phyloP scores from a whole-genome alignment of 257 asterid genomes.

The Solanum corneliomulleri region DNA sequence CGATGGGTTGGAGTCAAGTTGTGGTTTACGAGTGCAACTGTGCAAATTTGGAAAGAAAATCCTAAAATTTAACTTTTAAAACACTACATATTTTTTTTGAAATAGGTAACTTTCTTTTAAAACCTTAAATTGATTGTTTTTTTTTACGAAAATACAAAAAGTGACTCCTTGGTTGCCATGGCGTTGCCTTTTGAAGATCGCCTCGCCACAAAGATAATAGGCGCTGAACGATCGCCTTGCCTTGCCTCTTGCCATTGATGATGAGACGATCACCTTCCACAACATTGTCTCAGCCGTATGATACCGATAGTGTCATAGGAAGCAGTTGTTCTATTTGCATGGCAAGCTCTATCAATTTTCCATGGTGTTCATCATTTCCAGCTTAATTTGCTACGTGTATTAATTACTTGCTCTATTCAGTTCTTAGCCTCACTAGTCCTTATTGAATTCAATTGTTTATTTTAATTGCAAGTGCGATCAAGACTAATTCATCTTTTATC shows the following conservation, averaged over 20 bases:
- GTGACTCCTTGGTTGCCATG: neutral
- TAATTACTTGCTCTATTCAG: neutral
- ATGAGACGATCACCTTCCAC: neutral
- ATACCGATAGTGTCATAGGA: neutral
- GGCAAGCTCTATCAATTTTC: neutral
- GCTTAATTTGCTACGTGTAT: neutral
- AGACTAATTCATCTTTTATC: neutral
- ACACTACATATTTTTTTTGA: neutral
- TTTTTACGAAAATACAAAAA: neutral
- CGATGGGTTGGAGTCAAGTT: neutral
- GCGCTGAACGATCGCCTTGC: neutral
- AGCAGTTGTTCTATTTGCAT: neutral
- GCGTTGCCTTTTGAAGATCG: neutral
- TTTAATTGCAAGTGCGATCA: neutral
- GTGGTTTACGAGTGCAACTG: neutral
- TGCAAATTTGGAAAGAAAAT: neutral
- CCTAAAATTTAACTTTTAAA: neutral
- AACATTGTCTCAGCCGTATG: neutral
- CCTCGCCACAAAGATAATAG: neutral
- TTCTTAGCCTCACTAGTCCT: neutral
- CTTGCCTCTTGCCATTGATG: neutral
- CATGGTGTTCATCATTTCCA: neutral
- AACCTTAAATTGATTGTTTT: neutral
- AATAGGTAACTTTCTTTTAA: neutral
- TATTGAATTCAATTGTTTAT: neutral